Evolutionary conservation across 306 rosid genomes (phyloP).

Genomic region (Erythrophleum fordii): DNA sequence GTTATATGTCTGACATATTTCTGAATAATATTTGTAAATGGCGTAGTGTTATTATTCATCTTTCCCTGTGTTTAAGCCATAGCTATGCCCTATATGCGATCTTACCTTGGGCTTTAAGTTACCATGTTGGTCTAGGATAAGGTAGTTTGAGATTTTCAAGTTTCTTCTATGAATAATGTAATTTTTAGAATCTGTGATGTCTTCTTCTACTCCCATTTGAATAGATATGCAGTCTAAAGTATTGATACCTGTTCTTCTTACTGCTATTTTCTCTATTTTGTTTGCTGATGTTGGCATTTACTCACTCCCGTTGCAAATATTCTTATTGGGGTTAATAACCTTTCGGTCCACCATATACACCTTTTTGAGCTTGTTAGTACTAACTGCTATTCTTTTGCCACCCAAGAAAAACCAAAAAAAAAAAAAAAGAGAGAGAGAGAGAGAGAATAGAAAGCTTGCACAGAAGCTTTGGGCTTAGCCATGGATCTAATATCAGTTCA

Average conservation of each 20-base stretch:
- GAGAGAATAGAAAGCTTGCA: neutral
- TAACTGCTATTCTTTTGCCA: neutral
- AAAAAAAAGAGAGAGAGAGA: too few relatives aligned
- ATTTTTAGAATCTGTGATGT: neutral
- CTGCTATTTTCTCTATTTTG: neutral
- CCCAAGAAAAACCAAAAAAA: neutral
- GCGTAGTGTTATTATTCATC: neutral
- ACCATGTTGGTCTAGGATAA: neutral
- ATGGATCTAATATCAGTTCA: slow-evolving; percentile 11
- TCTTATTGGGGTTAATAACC: neutral
- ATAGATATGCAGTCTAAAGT: neutral
- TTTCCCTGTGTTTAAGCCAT: too few relatives aligned
- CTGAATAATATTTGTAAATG: neutral
- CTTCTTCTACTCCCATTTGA: neutral
- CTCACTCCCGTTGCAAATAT: neutral
- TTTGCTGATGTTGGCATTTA: slow-evolving; percentile 11
- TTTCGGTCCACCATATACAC: neutral
- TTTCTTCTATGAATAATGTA: neutral
- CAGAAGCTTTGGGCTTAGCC: neutral
- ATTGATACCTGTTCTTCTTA: neutral
- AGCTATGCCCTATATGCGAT: neutral
- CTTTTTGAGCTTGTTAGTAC: slow-evolving; percentile 1
- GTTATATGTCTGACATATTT: neutral
- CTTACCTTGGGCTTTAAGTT: neutral
- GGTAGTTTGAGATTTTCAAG: neutral